Evolutionary conservation across 2,329 filamentous ascomycete genomes (phyloP), one percentile per base, ranked within the genome.

Genomic region (Coniochaeta prunicola): DNA sequence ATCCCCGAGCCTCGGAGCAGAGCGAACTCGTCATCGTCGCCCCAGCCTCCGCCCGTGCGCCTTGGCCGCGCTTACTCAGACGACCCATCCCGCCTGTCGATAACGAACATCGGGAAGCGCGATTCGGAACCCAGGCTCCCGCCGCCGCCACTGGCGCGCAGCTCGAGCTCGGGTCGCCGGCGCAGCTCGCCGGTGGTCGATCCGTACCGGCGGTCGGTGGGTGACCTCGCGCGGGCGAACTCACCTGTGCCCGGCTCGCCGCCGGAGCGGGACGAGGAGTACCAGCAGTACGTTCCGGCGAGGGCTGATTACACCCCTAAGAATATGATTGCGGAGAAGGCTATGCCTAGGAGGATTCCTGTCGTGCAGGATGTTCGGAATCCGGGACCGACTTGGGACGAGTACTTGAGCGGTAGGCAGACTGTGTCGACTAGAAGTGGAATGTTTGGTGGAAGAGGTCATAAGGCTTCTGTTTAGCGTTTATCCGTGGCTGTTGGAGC

Each of bases 301-400:
- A 10, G 45, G 45, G 24, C 45, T 3, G 45, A 50, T 17, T 50
- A 50, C 26, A 30, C 45, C 24, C 45, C 45, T 13, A 50, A 50
- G 26, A 33, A 26, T 12, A 57, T 33, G 7, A 21, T 19, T 31
- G n/a, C 21, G 38, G 56, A 57, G 50, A 60, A 55, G 54, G 58
- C 48, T 40, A 50, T 19, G 4, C 62, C 56, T 42, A 59, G 59
- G 57, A 54, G 59, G 53, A 63, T 61, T 56, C 56, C 61, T 40
- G 60, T 59, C 48, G 36, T 57, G 19, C 62, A 53, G 57, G 64
- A 67, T 3, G 64, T 67, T 17, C 65, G 68, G 3, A 28, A 36
- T 17, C 31, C 57, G n/a, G 57, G 57, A 8, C 68, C 68, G 57
- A 70, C 69, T 17, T 71, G 69, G 69, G 67, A 66, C 13, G 69